Evolutionary conservation across 805 yeast species (phyloP), one percentile per base, ranked within the genome.

Genomic region (Saccharomycopsis oosterbeekiorum): DNA sequence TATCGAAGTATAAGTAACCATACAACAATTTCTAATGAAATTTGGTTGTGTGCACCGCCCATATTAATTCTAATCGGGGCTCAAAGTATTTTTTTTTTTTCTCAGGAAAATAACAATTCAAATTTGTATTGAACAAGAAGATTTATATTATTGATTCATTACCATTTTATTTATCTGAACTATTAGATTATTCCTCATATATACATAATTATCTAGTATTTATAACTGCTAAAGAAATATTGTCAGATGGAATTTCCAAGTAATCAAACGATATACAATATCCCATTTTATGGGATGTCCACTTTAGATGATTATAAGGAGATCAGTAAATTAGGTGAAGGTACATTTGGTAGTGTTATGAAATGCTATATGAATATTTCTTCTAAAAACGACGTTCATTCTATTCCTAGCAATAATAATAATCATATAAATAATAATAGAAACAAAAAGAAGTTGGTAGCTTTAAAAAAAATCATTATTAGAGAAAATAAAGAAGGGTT

Each of bases 271-370:
- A 42, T 56, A 9, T 61, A 59, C 40, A 24, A 34, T 40, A 59
- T 59, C 34, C 62, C 62, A n/a, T 62, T 64, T 29, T 64, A 47
- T 43, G 66, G 66, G 12, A 62, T 66, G 24, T 65, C 68, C 19
- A 65, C 65, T 21, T 59, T 78, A 55, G 61, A 66, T 1, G 70
- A 72, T 50, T 78, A 76, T 59, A 63, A 64, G 4, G 67, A 72
- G 4, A 51, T 72, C 2, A 73, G 76, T 58, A 79, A 82, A 68
- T 76, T 88, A 17, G 96, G 96, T 0, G 88, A 87, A 67, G 96
- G 96, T 15, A 86, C 96, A 0, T 88, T 88, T 73, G 96, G 96
- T 36, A 91, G 90, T 59, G 99, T 93, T 3, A 86, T 86, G 68
- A 89, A 88, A 69, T 97, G 96, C 6, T 24, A 53, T 4, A 36